Conservation (phyloP, 306 rosid species). For the Corylus americana region DNA sequence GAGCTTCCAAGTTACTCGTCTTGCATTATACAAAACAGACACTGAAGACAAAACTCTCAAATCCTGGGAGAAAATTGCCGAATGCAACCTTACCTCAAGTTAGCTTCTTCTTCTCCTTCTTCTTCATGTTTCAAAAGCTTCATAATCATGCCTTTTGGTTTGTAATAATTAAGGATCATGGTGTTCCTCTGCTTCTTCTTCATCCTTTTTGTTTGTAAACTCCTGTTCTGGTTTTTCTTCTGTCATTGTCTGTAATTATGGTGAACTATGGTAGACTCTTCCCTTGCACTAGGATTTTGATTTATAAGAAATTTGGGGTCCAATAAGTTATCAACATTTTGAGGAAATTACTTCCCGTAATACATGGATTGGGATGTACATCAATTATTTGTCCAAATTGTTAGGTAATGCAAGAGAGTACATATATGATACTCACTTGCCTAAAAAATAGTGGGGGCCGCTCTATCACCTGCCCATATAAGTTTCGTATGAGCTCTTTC, state of each 20-base stretch:
- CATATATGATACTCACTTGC: too few species aligned
- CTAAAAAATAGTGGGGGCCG: too few species aligned
- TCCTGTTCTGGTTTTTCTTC: neutral
- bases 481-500: too few species aligned
- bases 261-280: neutral
- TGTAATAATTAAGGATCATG: neutral
- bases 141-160: neutral
- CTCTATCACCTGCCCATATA: too few species aligned
- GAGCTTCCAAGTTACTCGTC: constrained; percentile 59
- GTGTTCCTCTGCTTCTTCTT: neutral
- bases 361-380: too few species aligned
- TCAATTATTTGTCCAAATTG: too few species aligned
- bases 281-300: too few species aligned
- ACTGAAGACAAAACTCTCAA: constrained; percentile 63
- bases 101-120: constrained; percentile 24
- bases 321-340: too few species aligned
- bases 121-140: neutral
- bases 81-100: constrained; percentile 48
- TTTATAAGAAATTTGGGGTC: too few species aligned
- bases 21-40: constrained; percentile 83
- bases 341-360: too few species aligned
- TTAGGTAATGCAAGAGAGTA: too few species aligned
- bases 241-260: neutral
- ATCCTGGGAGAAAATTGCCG: constrained; percentile 88
- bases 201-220: neutral